Percentiles rank a stretch among this genome's conserved stretches.
Conservation (phyloP, 1,284 basidiomycete species). For the Quambalaria eucalypti region DNA sequence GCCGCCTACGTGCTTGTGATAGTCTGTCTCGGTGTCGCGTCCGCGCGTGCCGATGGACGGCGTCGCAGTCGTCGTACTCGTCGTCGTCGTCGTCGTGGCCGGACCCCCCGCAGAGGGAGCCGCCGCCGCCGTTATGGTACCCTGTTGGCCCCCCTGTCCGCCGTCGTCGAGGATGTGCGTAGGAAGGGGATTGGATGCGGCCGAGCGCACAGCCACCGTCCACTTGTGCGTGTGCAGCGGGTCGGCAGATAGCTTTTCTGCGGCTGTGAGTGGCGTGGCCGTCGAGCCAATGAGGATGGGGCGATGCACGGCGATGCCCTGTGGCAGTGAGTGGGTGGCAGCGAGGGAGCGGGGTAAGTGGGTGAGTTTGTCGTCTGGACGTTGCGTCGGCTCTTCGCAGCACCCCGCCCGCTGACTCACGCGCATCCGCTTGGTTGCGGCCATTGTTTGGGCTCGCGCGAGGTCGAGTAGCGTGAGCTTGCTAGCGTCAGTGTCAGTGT, state of each 20-base stretch:
- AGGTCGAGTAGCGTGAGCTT: too few relatives aligned
- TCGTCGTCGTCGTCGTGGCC: constrained; percentile 48
- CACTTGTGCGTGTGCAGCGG: constrained; percentile 87
- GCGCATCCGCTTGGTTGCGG: constrained; percentile 3
- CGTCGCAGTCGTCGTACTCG: constrained; percentile 13
- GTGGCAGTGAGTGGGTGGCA: neutral
- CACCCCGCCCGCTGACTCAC: constrained; percentile 3
- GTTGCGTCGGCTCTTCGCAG: too few relatives aligned
- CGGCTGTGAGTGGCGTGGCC: constrained; percentile 68
- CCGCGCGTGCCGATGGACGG: constrained; percentile 30
- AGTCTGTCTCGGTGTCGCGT: constrained; percentile 36
- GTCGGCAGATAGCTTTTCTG: constrained; percentile 58
- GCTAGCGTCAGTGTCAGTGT: too few relatives aligned
- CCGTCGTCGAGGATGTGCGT: constrained; percentile 45
- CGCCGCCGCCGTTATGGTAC: constrained; percentile 92
- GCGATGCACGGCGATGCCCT: constrained; percentile 81
- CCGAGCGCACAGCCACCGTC: constrained; percentile 81
- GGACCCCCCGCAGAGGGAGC: constrained; percentile 67
- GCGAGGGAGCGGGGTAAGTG: neutral
- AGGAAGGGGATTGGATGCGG: constrained; percentile 49
- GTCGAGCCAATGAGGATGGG: constrained; percentile 94
- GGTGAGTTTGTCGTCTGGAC: too few relatives aligned
- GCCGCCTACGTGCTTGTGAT: constrained; percentile 42
- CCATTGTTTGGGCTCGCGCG: too few relatives aligned
- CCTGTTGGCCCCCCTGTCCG: too few relatives aligned